Base-by-base conservation (phyloP, 1,284 basidiomycete species). In the Porodaedalea pini region DNA sequence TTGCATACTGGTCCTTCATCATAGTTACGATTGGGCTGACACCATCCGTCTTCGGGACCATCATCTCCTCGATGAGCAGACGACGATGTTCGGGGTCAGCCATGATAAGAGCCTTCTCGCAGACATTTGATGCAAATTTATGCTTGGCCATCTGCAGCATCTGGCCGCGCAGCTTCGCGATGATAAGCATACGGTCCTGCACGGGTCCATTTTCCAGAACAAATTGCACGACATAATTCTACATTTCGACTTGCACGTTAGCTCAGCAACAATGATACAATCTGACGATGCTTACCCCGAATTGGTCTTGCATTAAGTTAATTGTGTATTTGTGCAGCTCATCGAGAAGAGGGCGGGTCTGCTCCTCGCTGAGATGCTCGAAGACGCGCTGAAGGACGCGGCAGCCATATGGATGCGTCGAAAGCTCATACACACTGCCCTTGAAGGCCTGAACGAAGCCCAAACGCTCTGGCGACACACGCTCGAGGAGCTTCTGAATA, bases 161-260 rank as follows among this genome's bases (percentile, higher is more conserved):
- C 65, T 90, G 85, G 1, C 92, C 90, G 21, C 82, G 84, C 58
- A 98, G 80, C 66, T 85, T 83, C 8, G 73, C 71, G 57, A 97
- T 78, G 48, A 98, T 83, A 57, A 80, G 73, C 5, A 77, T 75
- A 51, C 83, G 82, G 69, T 98, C 95, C 7, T 82, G 76, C 2
- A 77, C 74, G 60, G 78, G 78, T 1, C 94, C 94, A 55, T 89
- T 80, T 66, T 93, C 88, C 45, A 99, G 78, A 56, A 98, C 83
- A 71, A 94, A 98, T 71, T 99, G 97, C 51, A 97, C 83, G 37
- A 98, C 94, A 71, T 97, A 97, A 70, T 98, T 96, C 90, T 92
- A 64, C 1, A 37, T 23, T 50, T 19, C n/a, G 56, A 62, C n/a
- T n/a, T n/a, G n/a, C 53, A 60, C 59, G 49, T 41, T 54, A 34